Evolutionary conservation across 1,139 yeast genomes (phyloP).

Genomic region (Candida albicans): DNA sequence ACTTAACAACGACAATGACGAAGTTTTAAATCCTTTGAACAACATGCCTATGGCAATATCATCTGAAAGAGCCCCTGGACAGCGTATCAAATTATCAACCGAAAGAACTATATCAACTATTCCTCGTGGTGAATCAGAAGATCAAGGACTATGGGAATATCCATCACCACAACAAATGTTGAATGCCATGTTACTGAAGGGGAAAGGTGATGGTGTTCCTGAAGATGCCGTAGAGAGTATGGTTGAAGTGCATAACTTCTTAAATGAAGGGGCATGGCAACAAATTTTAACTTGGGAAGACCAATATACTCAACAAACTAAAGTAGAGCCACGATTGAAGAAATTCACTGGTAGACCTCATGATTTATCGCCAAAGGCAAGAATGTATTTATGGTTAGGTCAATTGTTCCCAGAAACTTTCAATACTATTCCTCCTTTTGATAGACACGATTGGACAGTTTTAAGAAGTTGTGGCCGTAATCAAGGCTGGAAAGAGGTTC

Average conservation of each 20-base stretch:
- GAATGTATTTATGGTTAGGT: slow-evolving; percentile 64
- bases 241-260: slow-evolving; percentile 96
- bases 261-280: slow-evolving; percentile 98
- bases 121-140: slow-evolving; percentile 73
- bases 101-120: slow-evolving; percentile 82
- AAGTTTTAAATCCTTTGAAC: slow-evolving; percentile 70
- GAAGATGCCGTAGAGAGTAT: slow-evolving; percentile 95
- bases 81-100: slow-evolving; percentile 72
- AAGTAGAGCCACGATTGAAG: slow-evolving; percentile 69
- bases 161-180: slow-evolving; percentile 99
- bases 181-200: slow-evolving; percentile 94
- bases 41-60: slow-evolving; percentile 83
- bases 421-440: slow-evolving; percentile 86
- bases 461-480: slow-evolving; percentile 59
- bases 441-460: slow-evolving; percentile 98
- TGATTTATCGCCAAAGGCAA: slow-evolving; percentile 86
- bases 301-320: slow-evolving; percentile 49
- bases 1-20: slow-evolving; percentile 13
- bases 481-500: slow-evolving; percentile 53
- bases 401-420: slow-evolving; percentile 70
- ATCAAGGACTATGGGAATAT: slow-evolving; percentile 89
- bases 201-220: slow-evolving; percentile 81
- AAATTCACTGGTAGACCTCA: slow-evolving; percentile 92
- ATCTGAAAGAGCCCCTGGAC: slow-evolving; percentile 74
- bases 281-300: slow-evolving; percentile 92